phyloP scores from a whole-genome alignment of 352 stramenopile genomes.

The Phytophthora hybrid region DNA sequence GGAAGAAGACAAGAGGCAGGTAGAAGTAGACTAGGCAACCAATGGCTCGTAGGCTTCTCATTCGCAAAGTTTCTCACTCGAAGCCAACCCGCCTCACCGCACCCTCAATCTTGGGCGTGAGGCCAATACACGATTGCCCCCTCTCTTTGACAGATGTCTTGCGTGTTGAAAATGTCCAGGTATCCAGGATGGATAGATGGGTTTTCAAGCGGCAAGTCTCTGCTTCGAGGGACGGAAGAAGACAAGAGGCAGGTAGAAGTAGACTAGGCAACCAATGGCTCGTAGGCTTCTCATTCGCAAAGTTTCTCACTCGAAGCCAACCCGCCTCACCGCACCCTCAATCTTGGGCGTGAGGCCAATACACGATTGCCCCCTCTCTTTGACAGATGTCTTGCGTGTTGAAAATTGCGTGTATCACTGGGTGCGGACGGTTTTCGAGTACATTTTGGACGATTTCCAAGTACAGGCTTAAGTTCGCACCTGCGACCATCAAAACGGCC shows the following conservation, averaged over 20 bases:
- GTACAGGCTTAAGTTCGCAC: no score
- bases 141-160: constrained; percentile 1
- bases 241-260: neutral
- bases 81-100: neutral
- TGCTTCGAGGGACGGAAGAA: neutral
- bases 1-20: neutral
- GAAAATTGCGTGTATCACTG: no score
- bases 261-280: neutral
- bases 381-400: constrained; percentile 5
- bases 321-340: constrained; percentile 2
- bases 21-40: neutral
- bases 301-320: neutral
- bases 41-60: neutral
- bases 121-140: constrained; percentile 2
- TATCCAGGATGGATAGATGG: neutral
- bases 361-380: neutral
- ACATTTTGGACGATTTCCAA: no score
- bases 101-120: constrained; percentile 2
- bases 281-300: neutral
- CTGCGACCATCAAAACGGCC: no score
- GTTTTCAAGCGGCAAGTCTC: constrained; percentile 3
- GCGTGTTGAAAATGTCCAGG: neutral
- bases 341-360: constrained; percentile 2
- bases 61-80: neutral
- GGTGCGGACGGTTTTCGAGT: no score